A percentile compares a stretch with the other conserved stretches of the same genome.
Evolutionary conservation across 257 asterid genomes (phyloP).

Genomic region (Ehretia macrophylla): DNA sequence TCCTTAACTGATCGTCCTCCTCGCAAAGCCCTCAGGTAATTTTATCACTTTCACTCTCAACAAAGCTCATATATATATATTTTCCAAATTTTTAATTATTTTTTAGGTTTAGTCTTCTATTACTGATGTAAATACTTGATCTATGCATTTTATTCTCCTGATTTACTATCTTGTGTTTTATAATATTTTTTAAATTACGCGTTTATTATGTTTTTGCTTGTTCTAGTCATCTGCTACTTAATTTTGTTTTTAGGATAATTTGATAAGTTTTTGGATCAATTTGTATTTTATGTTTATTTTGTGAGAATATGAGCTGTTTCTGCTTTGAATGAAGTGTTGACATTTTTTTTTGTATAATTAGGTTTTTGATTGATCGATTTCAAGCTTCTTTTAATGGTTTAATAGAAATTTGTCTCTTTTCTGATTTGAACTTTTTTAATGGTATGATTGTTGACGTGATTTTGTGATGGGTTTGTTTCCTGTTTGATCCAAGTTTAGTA

Average conservation of each 20-base stretch:
- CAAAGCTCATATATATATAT: not conserved
- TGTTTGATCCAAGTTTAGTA: not conserved
- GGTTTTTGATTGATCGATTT: not conserved
- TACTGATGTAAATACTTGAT: not conserved
- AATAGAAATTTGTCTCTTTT: no score
- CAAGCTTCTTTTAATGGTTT: not conserved
- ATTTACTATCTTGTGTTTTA: no score
- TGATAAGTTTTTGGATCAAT: not conserved
- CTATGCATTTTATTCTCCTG: not conserved
- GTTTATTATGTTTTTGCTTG: no score
- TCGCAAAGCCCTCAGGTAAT: conserved; percentile 15
- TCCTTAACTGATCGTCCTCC: not conserved
- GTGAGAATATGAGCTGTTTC: not conserved
- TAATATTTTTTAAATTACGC: no score
- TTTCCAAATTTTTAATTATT: not conserved
- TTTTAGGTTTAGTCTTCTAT: not conserved
- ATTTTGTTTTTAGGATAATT: no score
- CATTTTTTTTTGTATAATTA: not conserved
- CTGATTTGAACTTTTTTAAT: not conserved
- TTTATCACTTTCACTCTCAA: not conserved
- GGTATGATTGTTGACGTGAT: not conserved
- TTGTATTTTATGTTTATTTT: not conserved
- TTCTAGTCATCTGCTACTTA: not conserved
- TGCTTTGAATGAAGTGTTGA: not conserved
- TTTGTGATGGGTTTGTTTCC: not conserved